These are phyloP conservation scores for Fusarium dlaminii DNA, from an alignment of 2,329 filamentous ascomycete species.

Conservation along the genomic window DNA sequence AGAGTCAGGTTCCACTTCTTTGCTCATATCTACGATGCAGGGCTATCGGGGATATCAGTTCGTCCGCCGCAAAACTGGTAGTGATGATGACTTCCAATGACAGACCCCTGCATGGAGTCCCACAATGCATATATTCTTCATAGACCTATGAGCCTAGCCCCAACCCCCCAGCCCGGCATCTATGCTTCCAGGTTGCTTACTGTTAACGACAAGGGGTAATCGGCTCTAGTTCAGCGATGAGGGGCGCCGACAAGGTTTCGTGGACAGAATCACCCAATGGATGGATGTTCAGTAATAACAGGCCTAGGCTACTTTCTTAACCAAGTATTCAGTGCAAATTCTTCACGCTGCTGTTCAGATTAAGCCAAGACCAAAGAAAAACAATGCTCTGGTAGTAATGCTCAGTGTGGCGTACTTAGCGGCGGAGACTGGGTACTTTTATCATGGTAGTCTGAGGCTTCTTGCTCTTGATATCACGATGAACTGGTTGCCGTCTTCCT, in stretches of 20 bases:
- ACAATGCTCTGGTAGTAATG: background rate
- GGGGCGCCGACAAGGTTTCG: background rate
- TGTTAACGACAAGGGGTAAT: background rate
- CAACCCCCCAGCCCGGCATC: background rate
- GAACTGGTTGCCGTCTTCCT: background rate
- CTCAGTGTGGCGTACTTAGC: background rate
- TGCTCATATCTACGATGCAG: background rate
- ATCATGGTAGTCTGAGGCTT: background rate
- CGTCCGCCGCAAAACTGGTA: background rate
- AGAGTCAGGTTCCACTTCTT: background rate
- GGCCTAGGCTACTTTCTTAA: background rate
- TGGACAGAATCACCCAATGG: background rate
- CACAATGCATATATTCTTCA: background rate
- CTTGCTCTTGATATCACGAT: background rate
- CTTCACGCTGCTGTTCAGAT: background rate
- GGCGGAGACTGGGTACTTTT: background rate
- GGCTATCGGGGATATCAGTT: background rate
- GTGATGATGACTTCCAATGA: background rate
- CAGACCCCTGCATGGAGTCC: background rate
- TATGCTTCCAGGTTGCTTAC: background rate
- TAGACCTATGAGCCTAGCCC: background rate
- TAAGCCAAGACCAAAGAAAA: background rate
- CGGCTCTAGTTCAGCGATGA: background rate
- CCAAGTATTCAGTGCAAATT: background rate
- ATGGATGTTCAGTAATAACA: background rate